Base-by-base conservation (phyloP, 2,329 filamentous ascomycete species). In the Ophiostoma quercus region DNA sequence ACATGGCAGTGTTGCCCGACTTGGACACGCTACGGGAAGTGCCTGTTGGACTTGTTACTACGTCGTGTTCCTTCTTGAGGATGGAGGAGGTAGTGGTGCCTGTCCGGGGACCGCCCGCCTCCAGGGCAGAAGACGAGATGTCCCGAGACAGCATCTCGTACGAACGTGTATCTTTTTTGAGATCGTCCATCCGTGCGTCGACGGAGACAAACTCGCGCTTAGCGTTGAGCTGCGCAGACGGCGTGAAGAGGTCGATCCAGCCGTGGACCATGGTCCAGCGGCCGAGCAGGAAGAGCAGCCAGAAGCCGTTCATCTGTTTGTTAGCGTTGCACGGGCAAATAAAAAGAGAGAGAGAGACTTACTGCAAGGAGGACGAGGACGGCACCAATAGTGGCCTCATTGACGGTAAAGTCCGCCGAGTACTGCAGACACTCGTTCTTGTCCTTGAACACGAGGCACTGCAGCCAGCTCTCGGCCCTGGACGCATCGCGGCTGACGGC, bases 131-230 rank as follows among this genome's bases (percentile, higher is more conserved):
- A 37, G 69, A 69, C 14, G 72, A 72, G 69, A 67, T 68, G 75
- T 85, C 85, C 78, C 82, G 82, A 74, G 85, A 86, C 75, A 94
- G 88, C 90, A 94, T 93, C 83, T 94, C 91, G 83, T 94, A 94
- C 79, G 89, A 87, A 81, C 87, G 86, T 77, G 83, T 83, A 75
- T 89, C 87, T 78, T 86, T 84, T 73, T 88, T 88, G 71, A 84
- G 79, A 71, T 87, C 84, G 74, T 81, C 77, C 68, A 79, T 79
- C 72, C 86, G 85, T 66, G 93, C 92, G 77, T 97, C 94, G 65
- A 91, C 89, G 54, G 92, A 96, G 73, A 97, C 91, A 75, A 97
- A 98, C 78, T 98, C 94, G 75, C 87, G 87, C 77, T 90, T 87
- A 71, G 79, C 82, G 68, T 82, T 80, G 29, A 65, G 47, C 80